Base-by-base conservation (phyloP, 441 rosid genomes). In the Jatropha podagrica region DNA sequence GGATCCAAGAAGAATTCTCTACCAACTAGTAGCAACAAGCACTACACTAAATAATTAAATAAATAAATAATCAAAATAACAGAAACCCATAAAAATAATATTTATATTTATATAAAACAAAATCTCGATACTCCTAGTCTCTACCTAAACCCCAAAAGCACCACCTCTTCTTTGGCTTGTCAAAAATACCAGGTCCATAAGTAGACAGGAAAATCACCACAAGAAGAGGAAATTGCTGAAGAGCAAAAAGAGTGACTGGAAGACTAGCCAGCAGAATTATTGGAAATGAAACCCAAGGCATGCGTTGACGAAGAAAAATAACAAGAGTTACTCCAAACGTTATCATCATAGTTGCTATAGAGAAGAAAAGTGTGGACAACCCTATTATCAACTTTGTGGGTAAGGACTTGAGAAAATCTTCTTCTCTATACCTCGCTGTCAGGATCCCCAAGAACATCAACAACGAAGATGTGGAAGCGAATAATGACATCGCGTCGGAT, bases 381-480 rank as follows among this genome's bases (percentile, higher is more conserved):
- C 97, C 97, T 2, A 87, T 62, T 7, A 91, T 90, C 80, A 92
- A 62, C 76, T 90, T 86, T 6, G 83, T 88, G 0, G 95, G 97
- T 75, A 92, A 76, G 4, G 86, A 82, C 79, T 75, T 69, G 38
- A 89, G 89, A 77, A 90, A 92, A 75, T 91, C 97, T 44, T 87
- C 89, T 76, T 91, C 95, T 32, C 88, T 78, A 67, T 90, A 92
- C n/a, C 92, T 84, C 10, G 95, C 82, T 18, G 91, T 89, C 20
- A 92, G 86, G 75, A 92, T 88, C 44, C 92, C 92, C 5, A 92
- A 71, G 85, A 92, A 89, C 88, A 89, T 87, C 17, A 92, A 75
- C 60, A 92, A 76, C 2, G 96, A 85, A 3, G 92, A 81, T n/a
- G 91, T 79, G 1, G 97, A 89, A 3, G 88, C 80, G 74, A 91